Percentiles rank a stretch among this genome's conserved stretches.
Evolutionary conservation across 106 monocot genomes (phyloP).

Genomic region (Triglochin maritima): DNA sequence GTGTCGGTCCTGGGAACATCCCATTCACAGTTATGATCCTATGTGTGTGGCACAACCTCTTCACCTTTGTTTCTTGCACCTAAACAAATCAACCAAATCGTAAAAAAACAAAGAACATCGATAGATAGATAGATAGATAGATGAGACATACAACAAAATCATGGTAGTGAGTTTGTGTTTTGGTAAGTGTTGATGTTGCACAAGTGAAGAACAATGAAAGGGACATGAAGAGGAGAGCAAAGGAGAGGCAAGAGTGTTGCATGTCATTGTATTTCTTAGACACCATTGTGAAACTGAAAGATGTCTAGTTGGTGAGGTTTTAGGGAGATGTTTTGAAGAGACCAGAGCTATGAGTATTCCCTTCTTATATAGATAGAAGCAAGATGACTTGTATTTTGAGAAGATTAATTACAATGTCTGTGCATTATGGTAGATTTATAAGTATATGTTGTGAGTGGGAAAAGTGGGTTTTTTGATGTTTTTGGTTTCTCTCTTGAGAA

Average conservation of each 20-base stretch:
- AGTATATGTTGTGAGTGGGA: too few relatives aligned
- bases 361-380: too few relatives aligned
- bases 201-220: not conserved
- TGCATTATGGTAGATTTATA: too few relatives aligned
- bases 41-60: slow-evolving; percentile 55
- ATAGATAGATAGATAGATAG: not conserved
- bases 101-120: not conserved
- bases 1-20: slow-evolving; percentile 47
- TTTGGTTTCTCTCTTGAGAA: too few relatives aligned
- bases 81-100: not conserved
- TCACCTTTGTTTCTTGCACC: slow-evolving; percentile 52
- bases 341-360: too few relatives aligned
- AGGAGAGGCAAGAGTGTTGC: not conserved
- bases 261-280: too few relatives aligned
- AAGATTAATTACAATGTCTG: too few relatives aligned
- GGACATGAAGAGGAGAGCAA: not conserved
- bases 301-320: too few relatives aligned
- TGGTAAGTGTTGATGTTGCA: not conserved
- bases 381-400: too few relatives aligned
- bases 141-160: slow-evolving; percentile 39
- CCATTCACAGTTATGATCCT: slow-evolving; percentile 58
- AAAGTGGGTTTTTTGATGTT: too few relatives aligned
- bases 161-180: slow-evolving; percentile 45
- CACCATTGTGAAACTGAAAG: too few relatives aligned
- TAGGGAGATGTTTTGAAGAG: too few relatives aligned